A percentile compares a stretch with the other conserved stretches of the same genome.
Conservation (phyloP, 1,284 basidiomycete species). For the Sporisorium sorghi region DNA sequence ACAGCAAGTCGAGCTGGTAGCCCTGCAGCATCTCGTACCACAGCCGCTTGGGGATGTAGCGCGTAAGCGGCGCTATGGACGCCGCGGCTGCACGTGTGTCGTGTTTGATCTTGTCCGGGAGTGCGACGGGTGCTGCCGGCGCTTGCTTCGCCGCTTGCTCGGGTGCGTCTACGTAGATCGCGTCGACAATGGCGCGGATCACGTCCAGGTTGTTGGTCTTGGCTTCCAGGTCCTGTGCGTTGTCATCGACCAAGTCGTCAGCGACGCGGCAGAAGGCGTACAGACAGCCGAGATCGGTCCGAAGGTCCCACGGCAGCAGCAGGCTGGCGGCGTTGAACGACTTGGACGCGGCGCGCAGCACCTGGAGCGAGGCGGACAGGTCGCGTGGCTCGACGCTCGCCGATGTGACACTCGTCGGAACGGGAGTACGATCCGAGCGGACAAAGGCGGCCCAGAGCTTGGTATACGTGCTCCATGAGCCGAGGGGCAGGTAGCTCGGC, state of each 20-base stretch:
- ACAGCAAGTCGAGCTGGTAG: slow-evolving; percentile 49
- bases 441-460: slow-evolving; percentile 56
- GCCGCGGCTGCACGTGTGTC: slow-evolving; percentile 48
- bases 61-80: slow-evolving; percentile 50
- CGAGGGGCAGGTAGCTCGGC: slow-evolving; percentile 53
- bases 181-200: slow-evolving; percentile 36
- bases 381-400: slow-evolving; percentile 36
- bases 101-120: slow-evolving; percentile 21
- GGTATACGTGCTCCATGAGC: slow-evolving; percentile 22
- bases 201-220: slow-evolving; percentile 32
- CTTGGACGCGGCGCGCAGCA: slow-evolving; percentile 52
- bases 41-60: slow-evolving; percentile 50
- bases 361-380: slow-evolving; percentile 27
- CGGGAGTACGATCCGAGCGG: slow-evolving; percentile 16
- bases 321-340: slow-evolving; percentile 58
- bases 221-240: slow-evolving; percentile 28
- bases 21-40: slow-evolving; percentile 62
- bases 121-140: not conserved
- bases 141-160: not conserved
- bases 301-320: slow-evolving; percentile 63
- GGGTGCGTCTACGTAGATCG: slow-evolving; percentile 25
- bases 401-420: slow-evolving; percentile 7
- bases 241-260: slow-evolving; percentile 60
- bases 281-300: slow-evolving; percentile 57
- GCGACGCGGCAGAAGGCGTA: slow-evolving; percentile 62